Evolutionary conservation across 345 rosid genomes (phyloP).

Genomic region (Cardamine resedifolia): DNA sequence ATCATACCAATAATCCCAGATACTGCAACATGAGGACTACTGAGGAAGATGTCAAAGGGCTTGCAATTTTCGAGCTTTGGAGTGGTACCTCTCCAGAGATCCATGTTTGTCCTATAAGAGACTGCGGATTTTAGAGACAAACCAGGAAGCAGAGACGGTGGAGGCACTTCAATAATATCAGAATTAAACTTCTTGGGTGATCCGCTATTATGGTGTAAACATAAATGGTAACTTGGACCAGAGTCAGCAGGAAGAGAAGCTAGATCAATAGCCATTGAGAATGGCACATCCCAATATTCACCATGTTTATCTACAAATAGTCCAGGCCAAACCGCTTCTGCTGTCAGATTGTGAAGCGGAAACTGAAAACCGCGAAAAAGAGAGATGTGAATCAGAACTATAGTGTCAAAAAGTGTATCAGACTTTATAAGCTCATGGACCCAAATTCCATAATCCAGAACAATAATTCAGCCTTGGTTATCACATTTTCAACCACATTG

Average conservation of each 20-base stretch:
- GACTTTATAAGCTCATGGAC: not conserved
- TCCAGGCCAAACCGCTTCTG: conserved; percentile 77
- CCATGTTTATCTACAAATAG: conserved; percentile 62
- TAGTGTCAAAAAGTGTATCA: not conserved
- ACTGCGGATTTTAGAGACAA: conserved; percentile 59
- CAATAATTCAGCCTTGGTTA: not conserved
- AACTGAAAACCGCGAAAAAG: conserved; percentile 48
- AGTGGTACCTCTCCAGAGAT: conserved; percentile 76
- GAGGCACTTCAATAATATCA: conserved; percentile 41
- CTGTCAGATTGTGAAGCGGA: conserved; percentile 59
- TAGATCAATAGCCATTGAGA: conserved; percentile 62
- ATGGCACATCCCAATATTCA: conserved; percentile 86
- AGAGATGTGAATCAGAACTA: not conserved
- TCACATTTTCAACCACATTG: conserved; percentile 8
- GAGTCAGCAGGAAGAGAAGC: conserved; percentile 69
- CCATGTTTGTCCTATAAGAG: conserved; percentile 60
- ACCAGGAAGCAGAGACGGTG: conserved; percentile 70
- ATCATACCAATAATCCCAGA: conserved; percentile 73
- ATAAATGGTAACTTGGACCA: conserved; percentile 66
- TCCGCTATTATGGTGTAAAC: conserved; percentile 63
- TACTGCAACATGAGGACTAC: conserved; percentile 73
- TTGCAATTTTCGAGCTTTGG: conserved; percentile 60
- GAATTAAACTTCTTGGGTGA: conserved; percentile 44
- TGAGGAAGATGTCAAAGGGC: conserved; percentile 76
- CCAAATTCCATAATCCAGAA: not conserved